A percentile compares a stretch with the other conserved stretches of the same genome.
These are phyloP conservation scores for Corchorus capsularis DNA, from an alignment of 345 rosid species.

Conservation along the genomic window DNA sequence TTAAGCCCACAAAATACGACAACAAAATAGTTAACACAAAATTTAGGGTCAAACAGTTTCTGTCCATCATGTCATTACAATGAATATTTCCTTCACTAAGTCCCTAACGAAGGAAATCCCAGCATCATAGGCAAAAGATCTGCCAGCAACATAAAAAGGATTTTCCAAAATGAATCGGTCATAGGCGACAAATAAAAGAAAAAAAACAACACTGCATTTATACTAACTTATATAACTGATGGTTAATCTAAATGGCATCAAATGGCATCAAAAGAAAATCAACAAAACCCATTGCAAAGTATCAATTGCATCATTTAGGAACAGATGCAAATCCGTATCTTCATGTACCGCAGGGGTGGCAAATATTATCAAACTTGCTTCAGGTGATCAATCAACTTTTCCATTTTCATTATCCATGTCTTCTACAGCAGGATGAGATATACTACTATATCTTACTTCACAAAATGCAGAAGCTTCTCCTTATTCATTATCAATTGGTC, in stretches of 20 bases:
- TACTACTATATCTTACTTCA: background rate
- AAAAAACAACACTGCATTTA: background rate
- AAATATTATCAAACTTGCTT: background rate
- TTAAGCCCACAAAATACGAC: background rate
- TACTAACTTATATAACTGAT: background rate
- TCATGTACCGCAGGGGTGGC: background rate
- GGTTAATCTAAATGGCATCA: background rate
- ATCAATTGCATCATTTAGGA: background rate
- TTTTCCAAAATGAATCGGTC: background rate
- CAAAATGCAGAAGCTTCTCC: slow-evolving; percentile 2
- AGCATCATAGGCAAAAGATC: background rate
- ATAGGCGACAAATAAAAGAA: background rate
- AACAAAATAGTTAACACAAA: background rate
- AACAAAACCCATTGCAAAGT: background rate
- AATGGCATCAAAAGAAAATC: background rate
- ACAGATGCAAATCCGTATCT: background rate
- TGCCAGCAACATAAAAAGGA: background rate
- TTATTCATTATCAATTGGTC: background rate
- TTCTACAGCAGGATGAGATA: background rate
- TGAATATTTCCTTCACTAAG: background rate
- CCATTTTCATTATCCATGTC: background rate
- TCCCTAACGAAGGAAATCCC: background rate
- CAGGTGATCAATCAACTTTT: background rate
- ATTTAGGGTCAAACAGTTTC: background rate
- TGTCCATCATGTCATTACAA: background rate